These are phyloP conservation scores for Marvania coccoides DNA, from an alignment of 139 green algal genomes.

Conservation along the genomic window DNA sequence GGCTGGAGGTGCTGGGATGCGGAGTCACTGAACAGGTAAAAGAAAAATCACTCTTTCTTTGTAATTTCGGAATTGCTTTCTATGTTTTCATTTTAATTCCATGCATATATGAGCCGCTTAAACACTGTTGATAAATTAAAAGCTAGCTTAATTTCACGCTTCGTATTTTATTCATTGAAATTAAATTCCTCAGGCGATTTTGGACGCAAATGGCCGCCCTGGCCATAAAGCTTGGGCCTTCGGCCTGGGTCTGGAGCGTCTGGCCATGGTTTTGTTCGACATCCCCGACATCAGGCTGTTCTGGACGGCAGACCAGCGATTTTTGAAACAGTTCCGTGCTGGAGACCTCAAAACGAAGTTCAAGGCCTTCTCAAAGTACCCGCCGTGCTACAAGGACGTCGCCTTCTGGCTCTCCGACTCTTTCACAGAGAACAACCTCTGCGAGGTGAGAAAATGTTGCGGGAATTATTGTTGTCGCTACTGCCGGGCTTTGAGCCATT, in stretches of 20 bases:
- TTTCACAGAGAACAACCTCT: conserved; percentile 99
- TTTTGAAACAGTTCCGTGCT: conserved; percentile 83
- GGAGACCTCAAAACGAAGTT: conserved; percentile 63
- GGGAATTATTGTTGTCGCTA: too few species aligned
- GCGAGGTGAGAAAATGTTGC: conserved; percentile 57
- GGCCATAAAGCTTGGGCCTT: conserved; percentile 45
- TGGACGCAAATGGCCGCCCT: conserved; percentile 58
- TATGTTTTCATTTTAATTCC: conserved; percentile 1
- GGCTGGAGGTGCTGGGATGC: conserved; percentile 98
- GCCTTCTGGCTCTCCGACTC: conserved; percentile 87
- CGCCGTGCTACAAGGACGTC: conserved; percentile 95
- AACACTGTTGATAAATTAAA: too few species aligned
- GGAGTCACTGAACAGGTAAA: conserved; percentile 92
- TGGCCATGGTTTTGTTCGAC: conserved; percentile 98
- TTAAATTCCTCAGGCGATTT: too few species aligned
- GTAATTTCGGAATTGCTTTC: too few species aligned
- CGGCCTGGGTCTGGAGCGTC: conserved; percentile 86
- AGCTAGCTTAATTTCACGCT: too few species aligned
- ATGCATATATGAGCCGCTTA: conserved; percentile 7
- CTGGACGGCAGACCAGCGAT: conserved; percentile 85
- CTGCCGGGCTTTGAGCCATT: too few species aligned
- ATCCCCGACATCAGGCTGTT: conserved; percentile 98
- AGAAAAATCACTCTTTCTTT: too few species aligned
- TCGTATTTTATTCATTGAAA: too few species aligned
- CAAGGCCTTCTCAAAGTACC: conserved; percentile 96